Evolutionary conservation across 257 asterid species (phyloP).

Genomic region (Petunia axillaris): DNA sequence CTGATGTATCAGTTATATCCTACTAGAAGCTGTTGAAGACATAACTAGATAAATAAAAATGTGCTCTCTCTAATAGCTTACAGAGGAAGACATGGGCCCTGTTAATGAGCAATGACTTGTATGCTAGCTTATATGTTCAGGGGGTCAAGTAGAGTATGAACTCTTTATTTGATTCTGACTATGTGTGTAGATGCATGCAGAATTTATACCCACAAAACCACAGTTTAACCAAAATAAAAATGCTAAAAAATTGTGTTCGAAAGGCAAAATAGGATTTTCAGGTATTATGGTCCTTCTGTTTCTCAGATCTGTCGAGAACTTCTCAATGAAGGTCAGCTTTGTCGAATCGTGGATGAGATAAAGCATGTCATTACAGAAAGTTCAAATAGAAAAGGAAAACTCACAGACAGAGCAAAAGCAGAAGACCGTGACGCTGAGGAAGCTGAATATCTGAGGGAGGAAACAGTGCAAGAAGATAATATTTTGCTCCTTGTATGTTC

Average conservation of each 20-base stretch:
- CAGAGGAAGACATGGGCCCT: too few species aligned
- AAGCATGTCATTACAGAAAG: slow-evolving; percentile 84
- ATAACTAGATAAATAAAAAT: too few species aligned
- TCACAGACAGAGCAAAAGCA: slow-evolving; percentile 72
- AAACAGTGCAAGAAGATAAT: slow-evolving; percentile 93
- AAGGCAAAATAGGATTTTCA: neutral
- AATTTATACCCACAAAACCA: too few species aligned
- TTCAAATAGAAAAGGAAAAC: slow-evolving; percentile 23
- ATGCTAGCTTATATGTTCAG: too few species aligned
- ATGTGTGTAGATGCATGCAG: too few species aligned
- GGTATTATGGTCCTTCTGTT: neutral
- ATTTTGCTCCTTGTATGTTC: slow-evolving; percentile 82
- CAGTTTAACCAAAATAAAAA: too few species aligned
- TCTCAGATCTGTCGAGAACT: slow-evolving; percentile 76
- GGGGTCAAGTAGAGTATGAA: too few species aligned
- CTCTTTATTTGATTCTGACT: too few species aligned
- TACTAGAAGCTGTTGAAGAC: too few species aligned
- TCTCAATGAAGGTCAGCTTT: slow-evolving; percentile 83
- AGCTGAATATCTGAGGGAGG: slow-evolving; percentile 85
- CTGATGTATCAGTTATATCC: too few species aligned
- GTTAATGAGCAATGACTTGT: too few species aligned
- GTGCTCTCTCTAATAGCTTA: too few species aligned
- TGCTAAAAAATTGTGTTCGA: neutral
- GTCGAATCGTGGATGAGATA: slow-evolving; percentile 80
- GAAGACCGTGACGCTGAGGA: slow-evolving; percentile 99